A percentile compares a stretch with the other conserved stretches of the same genome.
Evolutionary conservation across 2,329 filamentous ascomycete species (phyloP).

Genomic region (Talaromyces sp.): DNA sequence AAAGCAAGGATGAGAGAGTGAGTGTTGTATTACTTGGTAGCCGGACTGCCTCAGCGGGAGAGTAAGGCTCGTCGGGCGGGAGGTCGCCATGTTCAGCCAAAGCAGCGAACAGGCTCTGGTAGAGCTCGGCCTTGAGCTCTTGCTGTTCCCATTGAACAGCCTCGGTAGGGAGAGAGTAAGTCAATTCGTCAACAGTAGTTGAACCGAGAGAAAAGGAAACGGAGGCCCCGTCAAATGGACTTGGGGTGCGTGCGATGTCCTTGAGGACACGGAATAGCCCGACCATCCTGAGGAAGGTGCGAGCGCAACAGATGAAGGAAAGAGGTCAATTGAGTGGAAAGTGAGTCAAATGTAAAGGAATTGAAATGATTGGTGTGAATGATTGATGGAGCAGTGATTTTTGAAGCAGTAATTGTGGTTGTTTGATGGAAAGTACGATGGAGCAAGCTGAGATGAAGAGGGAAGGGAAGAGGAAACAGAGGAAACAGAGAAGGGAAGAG

Average conservation of each 20-base stretch:
- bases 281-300: background rate
- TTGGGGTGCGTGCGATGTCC: background rate
- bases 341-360: background rate
- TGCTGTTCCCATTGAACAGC: conserved; percentile 3
- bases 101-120: conserved; percentile 6
- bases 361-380: background rate
- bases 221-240: background rate
- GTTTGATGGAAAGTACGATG: conserved; percentile 4
- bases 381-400: background rate
- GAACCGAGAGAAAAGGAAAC: background rate
- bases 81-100: background rate
- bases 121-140: conserved; percentile 1
- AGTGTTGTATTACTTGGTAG: conserved; percentile 11
- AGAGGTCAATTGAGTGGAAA: background rate
- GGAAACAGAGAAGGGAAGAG: background rate
- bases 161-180: background rate
- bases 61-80: background rate
- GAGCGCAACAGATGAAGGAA: background rate
- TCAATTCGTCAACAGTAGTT: background rate
- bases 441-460: conserved; percentile 8
- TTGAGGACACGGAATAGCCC: background rate
- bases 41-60: background rate
- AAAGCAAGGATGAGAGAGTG: background rate
- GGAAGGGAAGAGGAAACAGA: background rate
- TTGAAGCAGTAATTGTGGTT: background rate